A percentile compares a stretch with the other conserved stretches of the same genome.
These are phyloP conservation scores for Ilex asprella DNA, from an alignment of 257 asterid genomes.

Conservation along the genomic window DNA sequence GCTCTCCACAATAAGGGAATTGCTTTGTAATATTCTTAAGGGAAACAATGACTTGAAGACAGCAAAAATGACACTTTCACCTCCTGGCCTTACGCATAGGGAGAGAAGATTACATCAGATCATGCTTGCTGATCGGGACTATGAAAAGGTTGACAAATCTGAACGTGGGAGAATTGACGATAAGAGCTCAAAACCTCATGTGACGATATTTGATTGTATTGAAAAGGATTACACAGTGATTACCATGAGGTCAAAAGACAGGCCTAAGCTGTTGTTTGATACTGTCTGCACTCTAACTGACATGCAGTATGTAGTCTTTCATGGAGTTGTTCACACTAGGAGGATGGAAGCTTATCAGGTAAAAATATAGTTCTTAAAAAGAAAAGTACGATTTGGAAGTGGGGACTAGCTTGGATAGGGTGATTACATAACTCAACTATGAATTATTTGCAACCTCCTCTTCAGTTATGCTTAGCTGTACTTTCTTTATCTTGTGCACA, in stretches of 20 bases:
- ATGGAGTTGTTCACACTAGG: slow-evolving; percentile 72
- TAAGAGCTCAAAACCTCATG: slow-evolving; percentile 42
- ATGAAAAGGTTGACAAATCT: slow-evolving; percentile 34
- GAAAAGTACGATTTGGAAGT: too few relatives aligned
- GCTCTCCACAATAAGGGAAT: slow-evolving; percentile 44
- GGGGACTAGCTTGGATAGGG: too few relatives aligned
- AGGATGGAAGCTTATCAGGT: slow-evolving; percentile 77
- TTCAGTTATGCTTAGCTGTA: background rate
- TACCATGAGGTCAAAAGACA: slow-evolving; percentile 62
- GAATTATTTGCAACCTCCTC: background rate
- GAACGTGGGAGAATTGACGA: slow-evolving; percentile 25
- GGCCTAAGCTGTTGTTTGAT: slow-evolving; percentile 82
- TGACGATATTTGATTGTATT: slow-evolving; percentile 46
- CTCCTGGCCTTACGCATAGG: slow-evolving; percentile 60
- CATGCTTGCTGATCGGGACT: slow-evolving; percentile 80
- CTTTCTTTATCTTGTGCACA: background rate
- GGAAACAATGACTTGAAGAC: slow-evolving; percentile 48
- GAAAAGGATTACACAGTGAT: slow-evolving; percentile 69
- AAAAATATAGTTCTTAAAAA: background rate
- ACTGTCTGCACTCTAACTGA: slow-evolving; percentile 71
- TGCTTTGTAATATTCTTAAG: slow-evolving; percentile 49
- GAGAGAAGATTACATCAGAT: slow-evolving; percentile 84
- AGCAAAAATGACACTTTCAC: slow-evolving; percentile 61
- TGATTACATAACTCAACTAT: too few relatives aligned
- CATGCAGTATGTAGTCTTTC: slow-evolving; percentile 80